Percentiles rank a stretch among this genome's conserved stretches.
Conservation (phyloP, 768 basidiomycete species). For the Pleurotus salmoneostramineus region DNA sequence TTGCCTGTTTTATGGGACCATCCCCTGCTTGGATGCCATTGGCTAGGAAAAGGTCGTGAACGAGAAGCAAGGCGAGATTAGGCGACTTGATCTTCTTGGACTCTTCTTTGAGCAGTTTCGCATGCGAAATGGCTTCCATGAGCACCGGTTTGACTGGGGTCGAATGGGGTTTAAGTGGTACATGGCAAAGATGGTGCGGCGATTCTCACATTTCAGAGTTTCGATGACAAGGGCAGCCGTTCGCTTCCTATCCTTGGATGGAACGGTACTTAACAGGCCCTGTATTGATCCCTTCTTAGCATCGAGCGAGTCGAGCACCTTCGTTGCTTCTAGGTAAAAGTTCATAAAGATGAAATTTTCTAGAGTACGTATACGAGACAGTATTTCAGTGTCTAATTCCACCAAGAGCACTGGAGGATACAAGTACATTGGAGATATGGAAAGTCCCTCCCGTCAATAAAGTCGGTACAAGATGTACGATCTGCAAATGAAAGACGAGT, state of each 20-base stretch:
- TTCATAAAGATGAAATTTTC: conserved; percentile 60
- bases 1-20: conserved; percentile 84
- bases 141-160: conserved; percentile 74
- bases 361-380: conserved; percentile 19
- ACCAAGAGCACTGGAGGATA: conserved; percentile 5
- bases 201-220: conserved; percentile 84
- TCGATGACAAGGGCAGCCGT: conserved; percentile 88
- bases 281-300: conserved; percentile 92
- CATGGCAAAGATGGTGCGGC: not conserved
- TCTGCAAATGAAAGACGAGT: conserved; percentile 8
- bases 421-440: not conserved
- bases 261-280: conserved; percentile 68
- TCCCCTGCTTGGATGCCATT: conserved; percentile 88
- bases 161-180: not conserved
- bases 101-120: conserved; percentile 73
- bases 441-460: not conserved
- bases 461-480: not conserved
- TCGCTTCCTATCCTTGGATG: conserved; percentile 72
- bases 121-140: conserved; percentile 58
- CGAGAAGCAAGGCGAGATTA: conserved; percentile 79
- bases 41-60: conserved; percentile 80
- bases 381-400: conserved; percentile 15
- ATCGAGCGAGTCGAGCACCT: conserved; percentile 81
- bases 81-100: conserved; percentile 69
- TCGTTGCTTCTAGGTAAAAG: conserved; percentile 91